A percentile compares a stretch with the other conserved stretches of the same genome.
phyloP scores from a whole-genome alignment of 2,329 filamentous ascomycete species.

The Trichoderma sp. region DNA sequence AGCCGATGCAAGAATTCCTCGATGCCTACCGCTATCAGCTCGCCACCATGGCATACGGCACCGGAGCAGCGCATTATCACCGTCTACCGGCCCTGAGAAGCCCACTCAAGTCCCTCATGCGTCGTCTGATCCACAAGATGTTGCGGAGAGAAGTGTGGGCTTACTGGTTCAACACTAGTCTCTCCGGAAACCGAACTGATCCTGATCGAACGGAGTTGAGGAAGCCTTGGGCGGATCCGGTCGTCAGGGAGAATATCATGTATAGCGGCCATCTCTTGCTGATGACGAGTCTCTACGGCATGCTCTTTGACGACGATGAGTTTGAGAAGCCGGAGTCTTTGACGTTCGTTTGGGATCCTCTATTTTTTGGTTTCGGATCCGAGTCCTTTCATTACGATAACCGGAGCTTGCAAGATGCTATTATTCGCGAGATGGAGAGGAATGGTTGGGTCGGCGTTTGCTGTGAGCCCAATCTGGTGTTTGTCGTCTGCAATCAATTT shows the following conservation, averaged over 20 bases:
- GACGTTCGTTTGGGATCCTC: conserved; percentile 39
- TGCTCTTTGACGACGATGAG: conserved; percentile 43
- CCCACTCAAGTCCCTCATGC: conserved; percentile 36
- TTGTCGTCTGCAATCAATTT: conserved; percentile 45
- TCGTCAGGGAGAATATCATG: conserved; percentile 43
- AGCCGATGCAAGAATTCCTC: conserved; percentile 39
- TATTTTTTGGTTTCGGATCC: conserved; percentile 39
- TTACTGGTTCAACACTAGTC: conserved; percentile 42
- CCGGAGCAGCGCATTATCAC: conserved; percentile 39
- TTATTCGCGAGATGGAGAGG: conserved; percentile 39
- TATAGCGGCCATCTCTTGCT: conserved; percentile 41
- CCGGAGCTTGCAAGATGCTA: conserved; percentile 33
- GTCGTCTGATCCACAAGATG: conserved; percentile 41
- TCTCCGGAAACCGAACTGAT: conserved; percentile 34
- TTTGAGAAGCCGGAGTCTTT: conserved; percentile 36
- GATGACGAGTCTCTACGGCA: conserved; percentile 40
- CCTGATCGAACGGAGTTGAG: conserved; percentile 39
- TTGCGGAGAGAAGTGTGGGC: conserved; percentile 41
- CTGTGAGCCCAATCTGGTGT: conserved; percentile 43
- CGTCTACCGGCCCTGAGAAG: conserved; percentile 35
- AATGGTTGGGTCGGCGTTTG: conserved; percentile 41
- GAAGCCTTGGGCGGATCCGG: conserved; percentile 42
- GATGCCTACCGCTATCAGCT: conserved; percentile 41
- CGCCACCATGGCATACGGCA: conserved; percentile 41
- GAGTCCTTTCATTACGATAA: conserved; percentile 37